Conservation (phyloP, 495 filamentous ascomycete genomes). For the Talaromyces trachyspermus region DNA sequence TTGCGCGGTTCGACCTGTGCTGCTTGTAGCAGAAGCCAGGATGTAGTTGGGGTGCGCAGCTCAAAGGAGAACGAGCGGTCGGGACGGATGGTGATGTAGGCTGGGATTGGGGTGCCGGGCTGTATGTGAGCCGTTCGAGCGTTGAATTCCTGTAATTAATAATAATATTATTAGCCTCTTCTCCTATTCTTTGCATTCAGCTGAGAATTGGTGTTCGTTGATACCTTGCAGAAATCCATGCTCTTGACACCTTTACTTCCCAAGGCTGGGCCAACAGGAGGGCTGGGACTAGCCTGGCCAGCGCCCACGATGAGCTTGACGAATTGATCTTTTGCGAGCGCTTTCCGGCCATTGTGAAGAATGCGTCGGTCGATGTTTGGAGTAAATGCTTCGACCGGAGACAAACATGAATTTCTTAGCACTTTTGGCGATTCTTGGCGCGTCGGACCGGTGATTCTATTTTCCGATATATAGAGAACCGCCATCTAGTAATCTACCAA, state of each 20-base stretch:
- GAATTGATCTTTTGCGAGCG: constrained; percentile 67
- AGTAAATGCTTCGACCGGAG: no score
- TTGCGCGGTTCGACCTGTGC: constrained; percentile 71
- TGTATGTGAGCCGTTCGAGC: constrained; percentile 82
- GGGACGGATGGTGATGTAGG: constrained; percentile 82
- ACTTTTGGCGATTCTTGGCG: no score
- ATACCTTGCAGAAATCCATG: constrained; percentile 99
- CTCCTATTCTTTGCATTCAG: no score
- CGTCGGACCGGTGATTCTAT: not conserved
- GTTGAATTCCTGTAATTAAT: constrained; percentile 81
- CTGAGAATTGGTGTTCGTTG: no score
- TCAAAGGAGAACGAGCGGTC: constrained; percentile 93
- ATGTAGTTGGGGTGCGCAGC: constrained; percentile 84
- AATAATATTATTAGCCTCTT: no score
- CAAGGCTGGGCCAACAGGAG: constrained; percentile 94
- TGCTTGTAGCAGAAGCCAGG: constrained; percentile 78
- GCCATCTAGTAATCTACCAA: no score
- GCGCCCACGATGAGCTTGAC: constrained; percentile 98
- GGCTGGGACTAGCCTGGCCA: constrained; percentile 91
- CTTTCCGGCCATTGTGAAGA: constrained; percentile 83
- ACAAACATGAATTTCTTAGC: no score
- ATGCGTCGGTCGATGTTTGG: no score
- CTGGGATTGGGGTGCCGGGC: constrained; percentile 79
- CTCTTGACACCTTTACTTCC: constrained; percentile 98
- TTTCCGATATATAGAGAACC: no score